phyloP scores from a whole-genome alignment of 352 stramenopile species.

The Phytophthora rubi region DNA sequence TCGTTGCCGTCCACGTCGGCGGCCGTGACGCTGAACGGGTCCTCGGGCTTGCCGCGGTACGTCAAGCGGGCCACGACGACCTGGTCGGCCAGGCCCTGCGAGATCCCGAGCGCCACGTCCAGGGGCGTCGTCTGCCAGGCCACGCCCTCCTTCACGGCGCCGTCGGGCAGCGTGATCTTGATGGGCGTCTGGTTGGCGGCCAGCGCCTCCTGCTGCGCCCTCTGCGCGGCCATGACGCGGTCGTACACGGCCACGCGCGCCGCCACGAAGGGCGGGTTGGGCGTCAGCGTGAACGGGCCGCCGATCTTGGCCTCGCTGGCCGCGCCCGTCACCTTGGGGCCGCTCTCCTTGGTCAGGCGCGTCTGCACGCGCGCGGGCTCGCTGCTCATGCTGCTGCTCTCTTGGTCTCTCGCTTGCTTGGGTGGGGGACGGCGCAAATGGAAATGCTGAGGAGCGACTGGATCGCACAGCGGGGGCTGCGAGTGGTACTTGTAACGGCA shows the following conservation, averaged over 20 bases:
- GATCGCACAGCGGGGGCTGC: conserved; percentile 5
- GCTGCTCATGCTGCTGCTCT: conserved; percentile 25
- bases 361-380: conserved; percentile 72
- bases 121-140: conserved; percentile 96
- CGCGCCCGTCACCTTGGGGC: conserved; percentile 61
- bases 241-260: conserved; percentile 89
- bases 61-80: conserved; percentile 94
- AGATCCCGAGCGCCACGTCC: conserved; percentile 96
- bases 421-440: conserved; percentile 10
- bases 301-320: conserved; percentile 77
- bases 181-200: conserved; percentile 92
- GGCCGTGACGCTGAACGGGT: conserved; percentile 81
- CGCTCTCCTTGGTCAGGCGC: conserved; percentile 80
- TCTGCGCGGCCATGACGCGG: conserved; percentile 74
- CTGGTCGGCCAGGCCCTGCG: conserved; percentile 94
- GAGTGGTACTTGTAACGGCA: not conserved
- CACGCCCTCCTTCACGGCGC: conserved; percentile 90
- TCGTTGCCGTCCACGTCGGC: conserved; percentile 92
- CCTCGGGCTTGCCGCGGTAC: conserved; percentile 69
- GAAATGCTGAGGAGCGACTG: conserved; percentile 25
- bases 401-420: not conserved
- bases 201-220: conserved; percentile 70
- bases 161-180: conserved; percentile 97
- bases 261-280: conserved; percentile 87
- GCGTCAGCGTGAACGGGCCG: conserved; percentile 75